These are phyloP conservation scores for Quercus parvula DNA, from an alignment of 306 rosid species.

Conservation along the genomic window DNA sequence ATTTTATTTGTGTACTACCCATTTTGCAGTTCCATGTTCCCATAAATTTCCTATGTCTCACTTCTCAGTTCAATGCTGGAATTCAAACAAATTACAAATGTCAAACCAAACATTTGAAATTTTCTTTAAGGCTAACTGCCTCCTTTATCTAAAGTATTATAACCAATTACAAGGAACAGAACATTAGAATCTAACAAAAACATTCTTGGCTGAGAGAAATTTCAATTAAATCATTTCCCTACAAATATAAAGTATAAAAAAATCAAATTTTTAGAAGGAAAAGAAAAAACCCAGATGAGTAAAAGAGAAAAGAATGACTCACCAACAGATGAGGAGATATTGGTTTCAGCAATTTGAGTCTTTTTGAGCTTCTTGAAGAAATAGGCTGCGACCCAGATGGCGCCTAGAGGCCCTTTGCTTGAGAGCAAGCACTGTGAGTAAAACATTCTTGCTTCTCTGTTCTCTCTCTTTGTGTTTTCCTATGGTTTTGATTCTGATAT, in stretches of 20 bases:
- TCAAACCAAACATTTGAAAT: too few relatives aligned
- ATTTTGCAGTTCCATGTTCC: too few relatives aligned
- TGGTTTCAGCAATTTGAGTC: slow-evolving; percentile 50
- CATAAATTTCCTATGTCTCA: too few relatives aligned
- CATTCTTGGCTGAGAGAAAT: background rate
- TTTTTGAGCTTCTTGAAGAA: slow-evolving; percentile 67
- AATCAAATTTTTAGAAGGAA: background rate
- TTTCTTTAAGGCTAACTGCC: background rate
- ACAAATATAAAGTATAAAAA: background rate
- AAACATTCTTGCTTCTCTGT: slow-evolving; percentile 30
- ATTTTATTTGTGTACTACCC: too few relatives aligned
- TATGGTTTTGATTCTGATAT: background rate
- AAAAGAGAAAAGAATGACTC: slow-evolving; percentile 17
- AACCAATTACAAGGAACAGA: background rate
- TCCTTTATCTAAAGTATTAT: background rate
- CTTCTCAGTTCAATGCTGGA: too few relatives aligned
- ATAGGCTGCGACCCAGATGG: slow-evolving; percentile 75
- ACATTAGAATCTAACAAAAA: background rate
- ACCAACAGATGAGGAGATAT: slow-evolving; percentile 73
- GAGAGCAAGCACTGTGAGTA: slow-evolving; percentile 39
- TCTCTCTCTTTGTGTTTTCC: background rate
- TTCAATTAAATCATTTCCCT: background rate
- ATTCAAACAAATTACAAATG: too few relatives aligned
- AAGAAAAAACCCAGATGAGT: background rate
- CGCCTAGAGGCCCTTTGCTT: slow-evolving; percentile 40